These are phyloP conservation scores for Quercus lobata DNA, from an alignment of 331 rosid species.

Conservation along the genomic window DNA sequence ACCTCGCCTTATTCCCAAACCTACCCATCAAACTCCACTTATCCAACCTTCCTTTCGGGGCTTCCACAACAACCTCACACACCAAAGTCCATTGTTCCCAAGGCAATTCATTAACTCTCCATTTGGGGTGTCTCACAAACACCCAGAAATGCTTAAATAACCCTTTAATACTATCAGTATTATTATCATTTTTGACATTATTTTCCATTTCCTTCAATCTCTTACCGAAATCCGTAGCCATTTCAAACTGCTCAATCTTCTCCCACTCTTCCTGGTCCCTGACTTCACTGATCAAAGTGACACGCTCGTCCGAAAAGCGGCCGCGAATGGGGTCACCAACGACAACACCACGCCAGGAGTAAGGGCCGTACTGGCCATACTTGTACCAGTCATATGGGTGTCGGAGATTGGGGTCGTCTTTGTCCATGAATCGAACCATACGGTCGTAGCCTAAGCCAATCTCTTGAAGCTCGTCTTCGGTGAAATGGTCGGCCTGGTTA, in stretches of 20 bases:
- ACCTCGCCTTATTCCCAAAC: constrained; percentile 70
- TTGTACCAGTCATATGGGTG: constrained; percentile 89
- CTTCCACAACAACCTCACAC: constrained; percentile 73
- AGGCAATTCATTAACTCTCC: constrained; percentile 69
- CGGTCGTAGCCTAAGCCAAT: constrained; percentile 88
- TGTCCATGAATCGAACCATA: constrained; percentile 81
- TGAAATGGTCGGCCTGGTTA: constrained; percentile 65
- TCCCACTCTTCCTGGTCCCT: constrained; percentile 91
- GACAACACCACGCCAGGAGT: constrained; percentile 83
- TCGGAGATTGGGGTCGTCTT: constrained; percentile 81
- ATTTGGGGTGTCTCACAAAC: constrained; percentile 73
- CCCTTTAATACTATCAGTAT: constrained; percentile 28
- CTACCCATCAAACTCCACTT: constrained; percentile 97
- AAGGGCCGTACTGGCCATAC: constrained; percentile 86
- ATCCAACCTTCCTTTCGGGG: constrained; percentile 67
- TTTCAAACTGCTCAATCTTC: constrained; percentile 72
- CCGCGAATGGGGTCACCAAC: constrained; percentile 81
- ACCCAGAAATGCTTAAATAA: constrained; percentile 61
- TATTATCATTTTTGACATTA: too few relatives aligned
- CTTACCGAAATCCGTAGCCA: constrained; percentile 66
- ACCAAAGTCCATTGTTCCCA: constrained; percentile 96
- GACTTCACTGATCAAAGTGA: constrained; percentile 65
- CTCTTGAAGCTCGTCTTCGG: constrained; percentile 76
- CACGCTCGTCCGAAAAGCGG: constrained; percentile 65
- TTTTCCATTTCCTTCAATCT: constrained; percentile 55